Evolutionary conservation across 768 basidiomycete species (phyloP), one percentile per base, ranked within the genome.

Genomic region (Russula abietina): DNA sequence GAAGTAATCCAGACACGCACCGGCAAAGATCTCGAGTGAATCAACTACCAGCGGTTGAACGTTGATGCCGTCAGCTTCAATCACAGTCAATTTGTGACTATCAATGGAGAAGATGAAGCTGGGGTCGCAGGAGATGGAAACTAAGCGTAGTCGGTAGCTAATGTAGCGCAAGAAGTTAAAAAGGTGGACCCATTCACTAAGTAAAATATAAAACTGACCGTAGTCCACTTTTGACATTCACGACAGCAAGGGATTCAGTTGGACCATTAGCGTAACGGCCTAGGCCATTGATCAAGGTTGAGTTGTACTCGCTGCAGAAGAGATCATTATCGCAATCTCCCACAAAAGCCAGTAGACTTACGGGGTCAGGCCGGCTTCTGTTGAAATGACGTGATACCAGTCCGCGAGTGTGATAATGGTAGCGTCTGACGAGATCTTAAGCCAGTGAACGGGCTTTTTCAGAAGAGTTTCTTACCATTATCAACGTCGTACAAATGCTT

Each of bases 121-220:
- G 5, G 73, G 70, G 74, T 74, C 70, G 68, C 85, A 86, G 22
- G 83, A 80, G 12, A 79, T 75, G 5, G 76, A 73, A 32, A 86
- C 61, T 4, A 87, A 43, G 6, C 84, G 78, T 73, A 86, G 80
- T 14, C 85, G 79, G 65, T 85, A 85, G 4, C 81, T 76, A 57
- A 17, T 53, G 69, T 70, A 16, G 41, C 12, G 28, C 32, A 22
- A 19, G 14, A 48, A 26, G 26, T 59, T 16, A 62, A n/a, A 36
- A 26, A 36, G 33, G 33, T 10, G 8, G 22, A 32, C 45, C n/a
- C 38, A 56, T 1, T n/a, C 16, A 19, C 57, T 17, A 17, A 14
- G 19, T 50, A 9, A 19, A 30, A 30, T 9, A 22, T 1, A 30
- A 32, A 17, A 48, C 65, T 26, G 26, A 71, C 60, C 71, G 68